Conservation (phyloP, 2,329 filamentous ascomycete genomes). For the Alternaria triticimaculans region DNA sequence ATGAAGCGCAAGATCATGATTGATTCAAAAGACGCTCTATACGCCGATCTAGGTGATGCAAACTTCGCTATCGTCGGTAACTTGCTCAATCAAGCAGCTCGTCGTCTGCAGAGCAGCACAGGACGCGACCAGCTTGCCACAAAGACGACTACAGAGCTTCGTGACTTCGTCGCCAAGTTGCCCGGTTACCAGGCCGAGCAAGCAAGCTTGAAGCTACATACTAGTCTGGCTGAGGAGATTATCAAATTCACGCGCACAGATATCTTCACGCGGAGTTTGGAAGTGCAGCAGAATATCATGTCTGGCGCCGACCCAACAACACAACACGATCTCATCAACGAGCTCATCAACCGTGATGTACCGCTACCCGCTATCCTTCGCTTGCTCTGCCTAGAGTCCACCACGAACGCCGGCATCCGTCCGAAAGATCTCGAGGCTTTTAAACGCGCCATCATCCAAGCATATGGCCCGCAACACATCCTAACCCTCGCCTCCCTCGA, state of each 20-base stretch:
- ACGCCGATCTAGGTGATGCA: conserved; percentile 83
- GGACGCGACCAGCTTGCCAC: conserved; percentile 80
- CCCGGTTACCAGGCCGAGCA: conserved; percentile 93
- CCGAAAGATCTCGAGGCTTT: conserved; percentile 89
- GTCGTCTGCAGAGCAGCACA: conserved; percentile 84
- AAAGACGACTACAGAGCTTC: conserved; percentile 88
- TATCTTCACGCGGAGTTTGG: conserved; percentile 83
- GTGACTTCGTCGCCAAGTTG: conserved; percentile 93
- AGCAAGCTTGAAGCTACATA: conserved; percentile 89
- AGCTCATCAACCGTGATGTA: conserved; percentile 88
- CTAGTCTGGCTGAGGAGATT: conserved; percentile 90
- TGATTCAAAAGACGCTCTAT: conserved; percentile 88
- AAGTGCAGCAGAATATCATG: conserved; percentile 94
- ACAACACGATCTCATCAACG: conserved; percentile 89
- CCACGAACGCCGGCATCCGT: conserved; percentile 85
- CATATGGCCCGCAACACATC: conserved; percentile 93
- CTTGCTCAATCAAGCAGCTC: conserved; percentile 87
- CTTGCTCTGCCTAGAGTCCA: conserved; percentile 88
- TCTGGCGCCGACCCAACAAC: conserved; percentile 87
- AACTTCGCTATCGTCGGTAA: conserved; percentile 96
- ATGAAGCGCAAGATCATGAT: conserved; percentile 87
- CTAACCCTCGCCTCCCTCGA: conserved; percentile 88
- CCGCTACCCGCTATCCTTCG: conserved; percentile 83
- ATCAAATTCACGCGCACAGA: conserved; percentile 92
- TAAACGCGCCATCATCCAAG: conserved; percentile 84